These are phyloP conservation scores for Daedaleopsis sinensis DNA, from an alignment of 768 basidiomycete species.

Conservation along the genomic window DNA sequence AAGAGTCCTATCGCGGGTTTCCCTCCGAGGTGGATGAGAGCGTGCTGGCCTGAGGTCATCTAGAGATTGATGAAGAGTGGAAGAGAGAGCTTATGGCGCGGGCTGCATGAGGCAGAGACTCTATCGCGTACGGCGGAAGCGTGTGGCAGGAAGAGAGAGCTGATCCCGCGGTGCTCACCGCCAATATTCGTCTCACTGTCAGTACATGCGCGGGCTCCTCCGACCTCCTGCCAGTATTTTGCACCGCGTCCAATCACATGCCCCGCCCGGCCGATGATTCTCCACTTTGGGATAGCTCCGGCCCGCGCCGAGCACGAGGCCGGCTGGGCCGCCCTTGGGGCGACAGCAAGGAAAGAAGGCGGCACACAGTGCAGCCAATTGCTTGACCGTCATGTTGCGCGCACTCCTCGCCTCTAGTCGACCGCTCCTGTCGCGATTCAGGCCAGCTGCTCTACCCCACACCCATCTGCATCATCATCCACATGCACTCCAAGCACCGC, in stretches of 20 bases:
- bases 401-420: conserved; percentile 64
- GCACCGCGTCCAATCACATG: conserved; percentile 8
- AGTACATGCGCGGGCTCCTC: too few species aligned
- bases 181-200: too few species aligned
- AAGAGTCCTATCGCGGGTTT: conserved; percentile 58
- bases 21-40: conserved; percentile 41
- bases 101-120: conserved; percentile 10
- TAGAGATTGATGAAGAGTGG: background rate
- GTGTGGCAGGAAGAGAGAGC: background rate
- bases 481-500: conserved; percentile 31
- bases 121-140: background rate
- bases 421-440: conserved; percentile 58
- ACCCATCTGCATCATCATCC: conserved; percentile 24
- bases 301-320: too few species aligned
- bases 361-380: background rate
- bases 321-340: background rate
- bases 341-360: background rate
- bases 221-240: background rate
- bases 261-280: background rate
- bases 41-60: conserved; percentile 19
- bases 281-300: background rate
- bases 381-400: conserved; percentile 54
- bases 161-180: background rate
- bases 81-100: background rate
- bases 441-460: conserved; percentile 32